Evolutionary conservation across 1,139 yeast species (phyloP).

Genomic region (Scheffersomyces parashehatae): DNA sequence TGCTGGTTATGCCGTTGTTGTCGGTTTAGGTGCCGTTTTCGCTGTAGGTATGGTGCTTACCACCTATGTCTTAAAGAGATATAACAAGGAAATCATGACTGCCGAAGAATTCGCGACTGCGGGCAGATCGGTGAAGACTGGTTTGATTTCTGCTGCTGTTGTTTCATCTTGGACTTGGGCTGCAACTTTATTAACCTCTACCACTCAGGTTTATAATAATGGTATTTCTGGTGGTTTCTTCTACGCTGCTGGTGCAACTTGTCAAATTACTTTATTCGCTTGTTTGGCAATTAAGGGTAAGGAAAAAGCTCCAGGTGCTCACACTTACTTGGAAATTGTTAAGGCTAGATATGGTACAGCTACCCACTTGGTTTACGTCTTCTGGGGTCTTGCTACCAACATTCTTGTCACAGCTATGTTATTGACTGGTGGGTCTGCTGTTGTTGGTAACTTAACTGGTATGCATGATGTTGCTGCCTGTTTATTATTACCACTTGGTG

Average conservation of each 20-base stretch:
- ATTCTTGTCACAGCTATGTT: constrained; percentile 86
- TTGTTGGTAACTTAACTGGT: constrained; percentile 74
- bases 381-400: constrained; percentile 85
- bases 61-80: constrained; percentile 68
- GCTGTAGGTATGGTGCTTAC: constrained; percentile 77
- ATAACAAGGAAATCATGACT: constrained; percentile 78
- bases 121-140: constrained; percentile 79
- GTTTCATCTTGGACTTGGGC: constrained; percentile 97
- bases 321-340: constrained; percentile 72
- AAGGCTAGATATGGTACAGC: constrained; percentile 66
- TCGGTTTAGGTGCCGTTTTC: constrained; percentile 83
- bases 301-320: constrained; percentile 72
- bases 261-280: constrained; percentile 71
- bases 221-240: constrained; percentile 77
- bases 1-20: constrained; percentile 91
- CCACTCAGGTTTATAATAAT: constrained; percentile 74
- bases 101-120: constrained; percentile 92
- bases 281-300: constrained; percentile 74
- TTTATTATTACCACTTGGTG: constrained; percentile 80
- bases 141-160: constrained; percentile 81
- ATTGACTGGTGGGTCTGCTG: constrained; percentile 83
- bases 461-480: constrained; percentile 82
- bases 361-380: constrained; percentile 69
- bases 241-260: constrained; percentile 78
- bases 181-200: constrained; percentile 75